Evolutionary conservation across 805 yeast species (phyloP).

Genomic region (Yamadazyma kitorensis): DNA sequence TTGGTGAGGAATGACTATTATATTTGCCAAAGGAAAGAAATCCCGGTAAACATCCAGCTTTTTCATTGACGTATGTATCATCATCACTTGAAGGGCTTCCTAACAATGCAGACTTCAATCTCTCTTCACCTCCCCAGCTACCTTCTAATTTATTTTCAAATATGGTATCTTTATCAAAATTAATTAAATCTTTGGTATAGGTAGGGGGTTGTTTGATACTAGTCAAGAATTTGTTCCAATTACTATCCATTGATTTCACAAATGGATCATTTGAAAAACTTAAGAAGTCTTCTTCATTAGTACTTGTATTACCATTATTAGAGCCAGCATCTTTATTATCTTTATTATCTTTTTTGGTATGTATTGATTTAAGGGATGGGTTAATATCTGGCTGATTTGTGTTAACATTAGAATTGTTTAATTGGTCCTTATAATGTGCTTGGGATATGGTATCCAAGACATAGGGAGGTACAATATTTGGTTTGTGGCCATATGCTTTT

Average conservation of each 20-base stretch:
- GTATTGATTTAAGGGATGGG: slow-evolving; percentile 6
- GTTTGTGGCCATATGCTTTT: slow-evolving; percentile 31
- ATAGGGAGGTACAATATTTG: slow-evolving; percentile 56
- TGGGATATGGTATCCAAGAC: slow-evolving; percentile 55
- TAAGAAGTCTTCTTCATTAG: slow-evolving; percentile 32
- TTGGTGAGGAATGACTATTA: slow-evolving; percentile 3
- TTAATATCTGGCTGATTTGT: slow-evolving; percentile 10
- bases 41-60: slow-evolving; percentile 2
- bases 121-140: slow-evolving; percentile 70
- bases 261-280: slow-evolving; percentile 39
- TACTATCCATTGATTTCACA: slow-evolving; percentile 37
- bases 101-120: slow-evolving; percentile 54
- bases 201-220: slow-evolving; percentile 46
- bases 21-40: slow-evolving; percentile 2
- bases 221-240: slow-evolving; percentile 51
- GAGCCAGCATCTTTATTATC: background rate
- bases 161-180: slow-evolving; percentile 22
- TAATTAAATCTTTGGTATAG: slow-evolving; percentile 25
- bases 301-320: slow-evolving; percentile 3
- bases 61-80: slow-evolving; percentile 21
- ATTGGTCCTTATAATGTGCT: slow-evolving; percentile 39
- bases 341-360: slow-evolving; percentile 5
- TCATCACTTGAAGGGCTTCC: slow-evolving; percentile 32
- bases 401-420: slow-evolving; percentile 29
- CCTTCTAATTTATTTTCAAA: slow-evolving; percentile 43